phyloP scores from a whole-genome alignment of 1,284 basidiomycete species.

The Testicularia cyperi region DNA sequence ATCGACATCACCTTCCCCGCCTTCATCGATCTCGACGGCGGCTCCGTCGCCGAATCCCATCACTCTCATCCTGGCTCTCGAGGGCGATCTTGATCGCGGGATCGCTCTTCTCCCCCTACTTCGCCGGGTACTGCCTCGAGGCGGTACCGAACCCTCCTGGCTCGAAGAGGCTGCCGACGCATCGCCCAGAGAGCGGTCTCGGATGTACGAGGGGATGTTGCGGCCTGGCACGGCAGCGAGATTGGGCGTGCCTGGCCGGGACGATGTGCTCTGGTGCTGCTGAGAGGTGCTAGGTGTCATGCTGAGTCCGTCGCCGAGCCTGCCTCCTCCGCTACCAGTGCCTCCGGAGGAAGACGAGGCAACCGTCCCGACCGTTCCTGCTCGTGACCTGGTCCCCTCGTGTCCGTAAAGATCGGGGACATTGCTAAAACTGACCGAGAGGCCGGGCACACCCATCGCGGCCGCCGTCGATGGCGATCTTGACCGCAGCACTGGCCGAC shows the following conservation, averaged over 20 bases:
- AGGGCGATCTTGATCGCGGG: constrained; percentile 18
- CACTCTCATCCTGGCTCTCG: constrained; percentile 22
- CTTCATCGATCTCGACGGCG: constrained; percentile 43
- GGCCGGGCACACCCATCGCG: constrained; percentile 4
- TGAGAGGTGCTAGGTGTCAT: constrained; percentile 25
- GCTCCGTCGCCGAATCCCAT: constrained; percentile 42
- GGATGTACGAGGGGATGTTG: constrained; percentile 10
- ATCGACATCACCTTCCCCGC: constrained; percentile 43
- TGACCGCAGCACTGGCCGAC: constrained; percentile 44
- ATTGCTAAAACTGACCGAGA: constrained; percentile 38
- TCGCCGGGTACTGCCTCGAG: constrained; percentile 10
- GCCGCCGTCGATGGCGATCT: constrained; percentile 37
- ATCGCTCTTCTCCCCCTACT: constrained; percentile 1
- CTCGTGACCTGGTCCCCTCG: constrained; percentile 12
- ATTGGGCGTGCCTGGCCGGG: constrained; percentile 19
- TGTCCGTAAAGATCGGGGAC: constrained; percentile 11
- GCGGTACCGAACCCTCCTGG: constrained; percentile 22
- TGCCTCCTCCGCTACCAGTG: background rate
- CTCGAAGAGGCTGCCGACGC: constrained; percentile 12
- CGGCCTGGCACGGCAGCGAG: background rate
- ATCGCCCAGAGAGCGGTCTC: constrained; percentile 9
- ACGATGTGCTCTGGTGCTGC: background rate
- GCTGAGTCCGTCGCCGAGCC: constrained; percentile 11
- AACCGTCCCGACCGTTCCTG: constrained; percentile 22
- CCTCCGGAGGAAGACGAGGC: constrained; percentile 11